Evolutionary conservation across 257 asterid species (phyloP), one percentile per base, ranked within the genome.

Genomic region (Ligustrum vulgare): DNA sequence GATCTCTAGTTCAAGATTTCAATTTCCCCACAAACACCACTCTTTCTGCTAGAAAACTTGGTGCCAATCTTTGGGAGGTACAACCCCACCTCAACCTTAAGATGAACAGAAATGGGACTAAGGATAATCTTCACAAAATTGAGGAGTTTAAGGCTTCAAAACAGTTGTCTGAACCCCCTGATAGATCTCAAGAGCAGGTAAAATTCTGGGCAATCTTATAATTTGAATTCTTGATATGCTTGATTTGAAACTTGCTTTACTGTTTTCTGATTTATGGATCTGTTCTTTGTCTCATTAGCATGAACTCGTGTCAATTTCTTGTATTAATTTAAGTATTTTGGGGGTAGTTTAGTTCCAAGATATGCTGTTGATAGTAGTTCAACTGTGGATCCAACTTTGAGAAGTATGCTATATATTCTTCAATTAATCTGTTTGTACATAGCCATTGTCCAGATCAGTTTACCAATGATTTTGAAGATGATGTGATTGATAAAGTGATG

Each of bases 11-110:
- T 81, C 89, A 87, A 74, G 88, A 87, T 77, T 75, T 79, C 72
- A 81, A 80, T 41, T 78, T 84, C 35, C 58, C 88, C 75, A 43
- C 88, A 36, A 83, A 78, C 35, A 75, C 82, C 64, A 67, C 80
- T 65, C 84, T 89, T 34, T 89, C 98, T 49, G 97, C 97, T 4
- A 88, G 97, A 54, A 88, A 92, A 75, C 86, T 94, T 80, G 93
- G 89, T 73, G 93, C 97, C 18, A 87, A 83, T 80, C 78, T 94
- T 82, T 94, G 97, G 97, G 97, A 92, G 75, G 77, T 86, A 82
- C 87, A 89, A 58, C 86, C 87, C 1, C 85, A 76, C 6, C 28
- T 71, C 76, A 70, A 69, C 37, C 68, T 13, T 70, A 78, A 77
- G 43, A 76, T 85, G 85, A 84, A 74, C 80, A 81, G 77, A 43